Conservation (phyloP, 169 alveolate species). For the Plasmodium gallinaceum region DNA sequence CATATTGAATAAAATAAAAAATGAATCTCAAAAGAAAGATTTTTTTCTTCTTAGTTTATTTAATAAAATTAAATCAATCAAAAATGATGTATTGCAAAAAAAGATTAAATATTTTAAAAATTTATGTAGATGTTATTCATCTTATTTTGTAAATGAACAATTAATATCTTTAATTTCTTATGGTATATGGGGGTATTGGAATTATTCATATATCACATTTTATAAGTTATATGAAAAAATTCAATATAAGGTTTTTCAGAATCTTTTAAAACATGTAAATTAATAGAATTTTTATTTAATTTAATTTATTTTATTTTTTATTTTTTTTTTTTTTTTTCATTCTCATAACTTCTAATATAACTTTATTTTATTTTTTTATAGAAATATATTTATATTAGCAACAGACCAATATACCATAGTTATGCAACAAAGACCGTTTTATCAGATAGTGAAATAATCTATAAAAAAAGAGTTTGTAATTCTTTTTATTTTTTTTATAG, state of each 20-base stretch:
- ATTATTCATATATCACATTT: slow-evolving; percentile 55
- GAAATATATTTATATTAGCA: slow-evolving; percentile 67
- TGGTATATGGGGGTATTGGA: slow-evolving; percentile 76
- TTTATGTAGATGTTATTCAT: slow-evolving; percentile 39
- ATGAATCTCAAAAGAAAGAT: slow-evolving; percentile 6
- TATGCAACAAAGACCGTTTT: slow-evolving; percentile 63
- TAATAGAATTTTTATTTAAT: background rate
- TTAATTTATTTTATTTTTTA: background rate
- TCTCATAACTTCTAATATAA: too few relatives aligned
- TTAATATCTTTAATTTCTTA: slow-evolving; percentile 57
- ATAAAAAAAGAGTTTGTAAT: slow-evolving; percentile 41
- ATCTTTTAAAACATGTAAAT: slow-evolving; percentile 14
- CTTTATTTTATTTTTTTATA: slow-evolving; percentile 18
- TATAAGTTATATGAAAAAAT: slow-evolving; percentile 59
- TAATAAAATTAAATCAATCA: background rate
- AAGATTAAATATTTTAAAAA: slow-evolving; percentile 33
- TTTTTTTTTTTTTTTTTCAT: background rate
- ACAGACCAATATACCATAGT: slow-evolving; percentile 69
- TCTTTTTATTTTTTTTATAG: slow-evolving; percentile 63
- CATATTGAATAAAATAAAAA: slow-evolving; percentile 10
- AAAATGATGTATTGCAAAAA: background rate
- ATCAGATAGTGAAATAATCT: slow-evolving; percentile 73
- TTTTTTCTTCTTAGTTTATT: background rate
- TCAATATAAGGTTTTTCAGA: slow-evolving; percentile 31
- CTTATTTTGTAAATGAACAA: slow-evolving; percentile 65